Evolutionary conservation across 805 yeast species (phyloP), one percentile per base, ranked within the genome.

Genomic region (Alloascoidea hylecoeti): DNA sequence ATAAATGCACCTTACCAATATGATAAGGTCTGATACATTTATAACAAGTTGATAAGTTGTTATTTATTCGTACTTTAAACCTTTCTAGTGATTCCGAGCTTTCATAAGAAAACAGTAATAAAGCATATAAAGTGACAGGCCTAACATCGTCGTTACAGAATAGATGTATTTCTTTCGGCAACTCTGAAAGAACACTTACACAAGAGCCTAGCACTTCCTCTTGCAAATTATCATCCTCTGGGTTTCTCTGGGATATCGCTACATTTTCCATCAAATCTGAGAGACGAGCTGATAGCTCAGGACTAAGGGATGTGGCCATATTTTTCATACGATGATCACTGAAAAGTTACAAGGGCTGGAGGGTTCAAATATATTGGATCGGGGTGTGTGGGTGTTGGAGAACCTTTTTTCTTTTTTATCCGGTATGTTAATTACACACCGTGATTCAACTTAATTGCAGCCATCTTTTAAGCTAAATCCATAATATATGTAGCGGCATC

Each of bases 141-240:
- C 9, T 23, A 9, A 23, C n/a, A 9, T 23, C 30, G n/a, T 23
- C n/a, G n/a, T 23, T n/a, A n/a, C 30, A 23, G n/a, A 23, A 23
- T n/a, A 23, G 9, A n/a, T 23, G 30, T 9, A 23, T n/a, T n/a
- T n/a, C 30, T 9, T 9, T n/a, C 30, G 30, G 30, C n/a, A n/a
- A 9, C n/a, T 23, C 30, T 9, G 30, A 9, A 9, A 23, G n/a
- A 23, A n/a, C 30, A 23, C n/a, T 9, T 9, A 23, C 13, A 23
- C 30, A 23, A 23, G 30, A 23, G n/a, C 30, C n/a, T 23, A 23
- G 30, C n/a, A 23, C 30, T n/a, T 23, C 30, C n/a, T 23, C 30
- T 23, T 23, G 30, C 9, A 23, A n/a, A 23, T 9, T 9, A n/a
- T 23, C 30, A 23, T 23, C 30, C n/a, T 23, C 30, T 23, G 30